phyloP scores from a whole-genome alignment of 2,329 filamentous ascomycete species.

The Fusarium armeniacum region DNA sequence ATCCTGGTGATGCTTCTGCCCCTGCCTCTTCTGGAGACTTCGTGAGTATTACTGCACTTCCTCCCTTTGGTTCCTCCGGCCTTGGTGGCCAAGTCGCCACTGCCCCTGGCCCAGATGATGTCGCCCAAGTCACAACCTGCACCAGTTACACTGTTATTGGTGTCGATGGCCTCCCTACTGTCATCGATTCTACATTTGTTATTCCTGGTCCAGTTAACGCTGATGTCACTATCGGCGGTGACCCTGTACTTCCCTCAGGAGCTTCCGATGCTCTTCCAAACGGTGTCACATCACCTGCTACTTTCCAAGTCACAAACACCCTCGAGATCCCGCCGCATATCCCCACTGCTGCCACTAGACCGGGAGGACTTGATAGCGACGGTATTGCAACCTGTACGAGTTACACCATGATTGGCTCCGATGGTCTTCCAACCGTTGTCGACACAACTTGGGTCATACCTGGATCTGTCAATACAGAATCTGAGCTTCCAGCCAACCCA shows the following conservation, averaged over 20 bases:
- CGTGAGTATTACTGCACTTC: constrained; percentile 19
- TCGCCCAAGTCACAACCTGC: constrained; percentile 46
- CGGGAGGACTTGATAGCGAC: constrained; percentile 18
- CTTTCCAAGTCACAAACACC: constrained; percentile 21
- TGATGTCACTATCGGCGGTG: constrained; percentile 30
- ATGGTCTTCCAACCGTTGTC: constrained; percentile 50
- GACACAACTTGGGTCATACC: constrained; percentile 54
- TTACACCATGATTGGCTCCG: constrained; percentile 43
- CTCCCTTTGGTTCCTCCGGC: constrained; percentile 20
- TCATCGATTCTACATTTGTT: constrained; percentile 54
- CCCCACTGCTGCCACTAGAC: constrained; percentile 16
- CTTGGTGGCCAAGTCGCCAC: constrained; percentile 2
- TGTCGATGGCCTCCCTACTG: constrained; percentile 47
- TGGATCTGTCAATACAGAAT: constrained; percentile 40
- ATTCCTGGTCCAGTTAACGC: constrained; percentile 47
- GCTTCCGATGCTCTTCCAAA: constrained; percentile 38
- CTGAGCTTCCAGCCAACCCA: constrained; percentile 36
- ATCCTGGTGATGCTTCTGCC: constrained; percentile 13
- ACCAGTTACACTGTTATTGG: constrained; percentile 51
- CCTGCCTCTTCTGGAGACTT: constrained; percentile 19
- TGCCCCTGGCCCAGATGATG: constrained; percentile 4
- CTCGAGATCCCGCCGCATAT: constrained; percentile 19
- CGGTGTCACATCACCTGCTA: constrained; percentile 26
- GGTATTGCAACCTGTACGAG: constrained; percentile 46
- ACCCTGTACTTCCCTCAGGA: constrained; percentile 23